Percentiles rank a stretch among this genome's conserved stretches.
phyloP scores from a whole-genome alignment of 1,284 basidiomycete species.

The Vanrija sp. region DNA sequence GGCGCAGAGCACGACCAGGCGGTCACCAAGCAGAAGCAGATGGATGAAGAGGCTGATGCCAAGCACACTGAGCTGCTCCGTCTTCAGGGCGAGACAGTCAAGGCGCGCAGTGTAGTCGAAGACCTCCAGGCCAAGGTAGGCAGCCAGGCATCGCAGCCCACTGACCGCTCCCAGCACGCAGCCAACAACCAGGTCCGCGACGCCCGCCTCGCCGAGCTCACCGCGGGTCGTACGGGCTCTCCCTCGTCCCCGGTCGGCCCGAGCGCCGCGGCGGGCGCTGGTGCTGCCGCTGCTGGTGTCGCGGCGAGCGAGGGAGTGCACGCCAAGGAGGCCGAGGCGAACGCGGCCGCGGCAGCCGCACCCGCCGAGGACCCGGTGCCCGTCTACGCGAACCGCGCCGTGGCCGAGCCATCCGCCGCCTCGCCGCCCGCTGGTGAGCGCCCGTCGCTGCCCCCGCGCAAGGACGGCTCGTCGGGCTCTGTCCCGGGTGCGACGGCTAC shows the following conservation, averaged over 20 bases:
- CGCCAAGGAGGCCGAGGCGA: background rate
- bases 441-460: no score
- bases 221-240: background rate
- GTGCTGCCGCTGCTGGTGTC: background rate
- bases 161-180: slow-evolving; percentile 12
- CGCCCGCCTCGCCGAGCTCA: slow-evolving; percentile 16
- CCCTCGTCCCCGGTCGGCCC: background rate
- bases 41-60: slow-evolving; percentile 21
- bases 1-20: slow-evolving; percentile 31
- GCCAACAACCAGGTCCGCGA: slow-evolving; percentile 19
- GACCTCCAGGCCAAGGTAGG: slow-evolving; percentile 23
- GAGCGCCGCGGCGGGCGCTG: slow-evolving; percentile 3
- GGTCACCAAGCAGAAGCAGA: slow-evolving; percentile 21
- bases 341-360: no score
- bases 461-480: no score
- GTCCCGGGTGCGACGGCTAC: no score
- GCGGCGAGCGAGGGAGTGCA: background rate
- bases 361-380: no score
- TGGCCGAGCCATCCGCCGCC: no score
- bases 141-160: background rate
- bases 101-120: slow-evolving; percentile 29
- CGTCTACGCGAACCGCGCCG: no score
- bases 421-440: no score
- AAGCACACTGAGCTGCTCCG: slow-evolving; percentile 25
- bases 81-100: slow-evolving; percentile 19